Base-by-base conservation (phyloP, 805 yeast genomes). In the Allodekkera sacchari region DNA sequence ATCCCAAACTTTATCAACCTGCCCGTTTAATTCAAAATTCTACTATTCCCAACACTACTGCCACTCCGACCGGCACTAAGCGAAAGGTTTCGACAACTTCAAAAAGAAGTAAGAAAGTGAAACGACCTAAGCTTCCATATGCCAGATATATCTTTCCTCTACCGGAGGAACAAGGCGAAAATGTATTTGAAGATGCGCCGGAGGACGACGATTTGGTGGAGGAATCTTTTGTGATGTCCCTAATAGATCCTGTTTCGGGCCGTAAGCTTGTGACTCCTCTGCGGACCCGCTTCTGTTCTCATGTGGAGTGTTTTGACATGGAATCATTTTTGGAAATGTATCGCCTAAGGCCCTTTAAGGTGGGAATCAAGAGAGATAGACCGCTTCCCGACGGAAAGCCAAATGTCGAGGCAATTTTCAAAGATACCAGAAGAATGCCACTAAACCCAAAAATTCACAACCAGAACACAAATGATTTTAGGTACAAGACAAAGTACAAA, bases 281-380 rank as follows among this genome's bases (percentile, higher is more conserved):
- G n/a, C 36, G 57, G 27, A 43, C 55, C 2, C 37, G 47, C 22
- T 53, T 34, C 28, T 57, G 63, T 36, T 50, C 61, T 2, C 63
- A 57, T 37, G 30, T 55, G 10, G 60, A 54, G 30, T 57, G 61
- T 32, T 57, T 57, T 31, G 63, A 57, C 34, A 35, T 56, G 32
- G 39, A 39, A 4, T 44, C 55, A 4, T 57, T 57, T 34, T 28
- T 50, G 25, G 44, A 40, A 15, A 37, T 57, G 42, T 45, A 57
- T 35, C 35, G 43, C 14, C 32, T 57, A 19, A 36, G 31, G 13
- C 55, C 58, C 8, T 55, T 54, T 25, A 41, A 31, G 25, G 39
- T 55, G 11, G 47, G 46, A 1, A 41, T 51, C 12, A 36, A 42
- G 28, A 25, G 43, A 25, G 34, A 39, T 10, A 32, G 42, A 4